Evolutionary conservation across 768 basidiomycete genomes (phyloP).

Genomic region (Boletus rufocinnamomeus): DNA sequence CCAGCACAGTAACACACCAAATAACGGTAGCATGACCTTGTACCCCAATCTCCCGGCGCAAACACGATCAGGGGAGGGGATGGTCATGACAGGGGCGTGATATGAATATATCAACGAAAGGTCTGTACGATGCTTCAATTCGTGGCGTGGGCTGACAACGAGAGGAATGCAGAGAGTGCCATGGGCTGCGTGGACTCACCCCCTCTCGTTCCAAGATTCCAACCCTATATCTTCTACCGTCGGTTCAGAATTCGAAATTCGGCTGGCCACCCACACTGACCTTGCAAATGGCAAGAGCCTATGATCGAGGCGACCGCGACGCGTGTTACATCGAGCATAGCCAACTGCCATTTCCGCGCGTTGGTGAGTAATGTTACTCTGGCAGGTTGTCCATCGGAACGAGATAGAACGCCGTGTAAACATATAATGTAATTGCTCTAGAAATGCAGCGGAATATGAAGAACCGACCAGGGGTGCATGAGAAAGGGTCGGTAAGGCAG

Average conservation of each 20-base stretch:
- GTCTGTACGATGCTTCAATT: background rate
- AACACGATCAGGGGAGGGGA: background rate
- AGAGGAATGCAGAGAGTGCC: background rate
- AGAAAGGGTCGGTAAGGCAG: constrained; percentile 1
- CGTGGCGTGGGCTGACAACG: background rate
- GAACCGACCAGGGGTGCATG: constrained; percentile 4
- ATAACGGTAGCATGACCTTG: background rate
- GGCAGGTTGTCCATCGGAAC: background rate
- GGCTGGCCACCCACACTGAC: constrained; percentile 1
- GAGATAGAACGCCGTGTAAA: constrained; percentile 5
- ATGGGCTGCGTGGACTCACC: background rate
- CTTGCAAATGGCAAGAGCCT: background rate
- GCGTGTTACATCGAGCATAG: constrained; percentile 21
- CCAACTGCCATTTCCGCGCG: constrained; percentile 20
- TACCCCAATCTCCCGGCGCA: background rate
- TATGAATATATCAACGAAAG: background rate
- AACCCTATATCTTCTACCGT: background rate
- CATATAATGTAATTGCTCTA: constrained; percentile 5
- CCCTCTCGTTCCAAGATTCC: background rate
- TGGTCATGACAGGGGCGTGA: background rate
- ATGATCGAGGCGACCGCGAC: background rate
- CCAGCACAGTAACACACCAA: background rate
- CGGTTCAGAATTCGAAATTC: constrained; percentile 14
- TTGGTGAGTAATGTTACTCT: background rate
- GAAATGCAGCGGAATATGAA: constrained; percentile 12